phyloP scores from a whole-genome alignment of 345 rosid genomes.

The Firmiana major region DNA sequence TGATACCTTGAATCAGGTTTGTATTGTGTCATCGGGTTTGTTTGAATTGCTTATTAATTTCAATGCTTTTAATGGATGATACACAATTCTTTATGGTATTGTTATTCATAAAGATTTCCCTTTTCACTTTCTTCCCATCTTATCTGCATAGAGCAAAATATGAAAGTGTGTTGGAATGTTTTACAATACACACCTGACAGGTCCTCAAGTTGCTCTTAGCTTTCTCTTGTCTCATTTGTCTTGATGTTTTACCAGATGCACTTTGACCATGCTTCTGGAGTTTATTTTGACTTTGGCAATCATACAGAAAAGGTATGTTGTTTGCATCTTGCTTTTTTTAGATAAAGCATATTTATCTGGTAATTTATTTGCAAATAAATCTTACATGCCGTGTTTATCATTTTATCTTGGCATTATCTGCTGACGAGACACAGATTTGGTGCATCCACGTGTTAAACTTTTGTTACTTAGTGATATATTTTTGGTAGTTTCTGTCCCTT shows the following conservation, averaged over 20 bases:
- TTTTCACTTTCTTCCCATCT: no score
- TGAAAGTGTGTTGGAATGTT: background rate
- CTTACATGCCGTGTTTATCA: background rate
- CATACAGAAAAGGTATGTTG: slow-evolving; percentile 78
- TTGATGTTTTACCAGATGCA: slow-evolving; percentile 60
- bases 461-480: background rate
- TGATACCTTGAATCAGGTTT: slow-evolving; percentile 71
- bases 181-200: background rate
- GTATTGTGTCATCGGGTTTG: background rate
- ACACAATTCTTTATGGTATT: background rate
- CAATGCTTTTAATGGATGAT: background rate
- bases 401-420: background rate
- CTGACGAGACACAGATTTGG: background rate
- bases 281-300: slow-evolving; percentile 88
- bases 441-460: background rate
- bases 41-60: slow-evolving; percentile 6
- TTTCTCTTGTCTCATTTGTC: background rate
- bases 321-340: background rate
- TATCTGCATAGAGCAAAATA: background rate
- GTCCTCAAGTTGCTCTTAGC: background rate
- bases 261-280: slow-evolving; percentile 67
- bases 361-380: background rate
- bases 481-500: background rate
- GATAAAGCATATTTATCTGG: background rate
- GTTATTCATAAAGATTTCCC: background rate